Conservation (phyloP, 148 eudicot genomes). For the Limonium bicolor region DNA sequence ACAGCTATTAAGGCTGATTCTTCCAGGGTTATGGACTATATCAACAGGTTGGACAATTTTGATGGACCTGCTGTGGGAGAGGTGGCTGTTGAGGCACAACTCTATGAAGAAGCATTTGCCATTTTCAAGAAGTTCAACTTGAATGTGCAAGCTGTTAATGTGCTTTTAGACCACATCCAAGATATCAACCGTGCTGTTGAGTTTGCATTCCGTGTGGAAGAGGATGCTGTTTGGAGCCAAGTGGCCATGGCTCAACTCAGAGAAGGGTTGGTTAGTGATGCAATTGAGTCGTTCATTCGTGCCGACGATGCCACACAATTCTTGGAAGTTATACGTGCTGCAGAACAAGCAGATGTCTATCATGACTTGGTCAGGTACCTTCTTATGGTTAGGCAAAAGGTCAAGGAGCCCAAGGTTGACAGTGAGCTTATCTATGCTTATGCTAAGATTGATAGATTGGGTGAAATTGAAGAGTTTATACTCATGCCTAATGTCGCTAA, state of each 20-base stretch:
- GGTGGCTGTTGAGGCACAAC: slow-evolving; percentile 91
- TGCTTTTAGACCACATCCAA: slow-evolving; percentile 59
- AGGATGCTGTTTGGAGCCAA: slow-evolving; percentile 98
- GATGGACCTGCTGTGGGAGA: slow-evolving; percentile 98
- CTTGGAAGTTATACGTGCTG: slow-evolving; percentile 73
- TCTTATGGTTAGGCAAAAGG: slow-evolving; percentile 86
- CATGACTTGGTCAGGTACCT: slow-evolving; percentile 83
- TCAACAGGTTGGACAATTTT: slow-evolving; percentile 90
- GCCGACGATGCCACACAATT: slow-evolving; percentile 93
- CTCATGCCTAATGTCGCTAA: slow-evolving; percentile 98
- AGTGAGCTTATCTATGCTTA: slow-evolving; percentile 96
- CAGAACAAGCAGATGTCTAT: slow-evolving; percentile 78
- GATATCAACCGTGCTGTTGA: slow-evolving; percentile 88
- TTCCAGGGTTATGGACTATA: slow-evolving; percentile 90
- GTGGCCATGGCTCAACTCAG: slow-evolving; percentile 92
- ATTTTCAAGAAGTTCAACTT: slow-evolving; percentile 94
- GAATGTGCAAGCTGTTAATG: slow-evolving; percentile 92
- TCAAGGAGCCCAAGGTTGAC: slow-evolving; percentile 95
- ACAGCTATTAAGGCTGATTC: slow-evolving; percentile 98
- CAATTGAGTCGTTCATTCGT: slow-evolving; percentile 92
- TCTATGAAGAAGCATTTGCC: slow-evolving; percentile 90
- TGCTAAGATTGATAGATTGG: slow-evolving; percentile 83
- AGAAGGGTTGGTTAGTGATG: slow-evolving; percentile 82
- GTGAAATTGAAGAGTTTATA: slow-evolving; percentile 90
- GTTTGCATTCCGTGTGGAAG: slow-evolving; percentile 97